Conservation (phyloP, 2,329 filamentous ascomycete genomes). For the Diaporthe vaccinii region DNA sequence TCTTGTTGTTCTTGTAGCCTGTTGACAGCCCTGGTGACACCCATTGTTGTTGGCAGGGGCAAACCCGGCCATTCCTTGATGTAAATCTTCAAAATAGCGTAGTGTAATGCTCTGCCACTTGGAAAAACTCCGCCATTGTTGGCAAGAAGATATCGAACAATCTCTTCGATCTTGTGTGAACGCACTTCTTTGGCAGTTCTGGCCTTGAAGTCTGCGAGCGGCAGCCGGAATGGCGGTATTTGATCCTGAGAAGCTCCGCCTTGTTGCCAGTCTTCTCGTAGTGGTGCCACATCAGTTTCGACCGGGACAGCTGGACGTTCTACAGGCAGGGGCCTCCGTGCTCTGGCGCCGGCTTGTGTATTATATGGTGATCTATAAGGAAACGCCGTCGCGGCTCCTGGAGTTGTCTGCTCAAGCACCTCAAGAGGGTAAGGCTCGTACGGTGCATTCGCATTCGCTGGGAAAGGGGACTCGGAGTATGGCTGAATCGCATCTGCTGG, state of each 20-base stretch:
- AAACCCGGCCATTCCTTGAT: conserved; percentile 54
- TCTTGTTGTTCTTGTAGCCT: conserved; percentile 50
- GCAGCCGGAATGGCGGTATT: conserved; percentile 39
- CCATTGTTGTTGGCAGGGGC: conserved; percentile 49
- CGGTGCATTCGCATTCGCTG: background rate
- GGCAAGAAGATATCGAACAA: conserved; percentile 58
- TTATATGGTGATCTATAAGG: background rate
- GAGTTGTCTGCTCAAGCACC: conserved; percentile 18
- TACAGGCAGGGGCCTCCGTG: background rate
- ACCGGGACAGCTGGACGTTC: background rate
- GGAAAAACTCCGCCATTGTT: conserved; percentile 63
- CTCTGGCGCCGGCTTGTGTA: background rate
- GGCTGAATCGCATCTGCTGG: background rate
- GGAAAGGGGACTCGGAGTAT: background rate
- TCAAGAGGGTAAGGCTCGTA: conserved; percentile 36
- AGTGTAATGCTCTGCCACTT: conserved; percentile 63
- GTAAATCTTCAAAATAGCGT: conserved; percentile 62
- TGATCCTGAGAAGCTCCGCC: background rate
- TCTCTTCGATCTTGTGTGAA: conserved; percentile 53
- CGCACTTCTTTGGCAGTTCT: conserved; percentile 38
- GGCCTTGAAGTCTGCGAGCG: conserved; percentile 42
- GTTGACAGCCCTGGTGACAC: conserved; percentile 42
- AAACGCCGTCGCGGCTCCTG: background rate
- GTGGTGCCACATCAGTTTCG: background rate
- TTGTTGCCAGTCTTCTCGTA: conserved; percentile 12